Evolutionary conservation across 2,329 filamentous ascomycete species (phyloP), one percentile per base, ranked within the genome.

Genomic region (Helotiales sp.): DNA sequence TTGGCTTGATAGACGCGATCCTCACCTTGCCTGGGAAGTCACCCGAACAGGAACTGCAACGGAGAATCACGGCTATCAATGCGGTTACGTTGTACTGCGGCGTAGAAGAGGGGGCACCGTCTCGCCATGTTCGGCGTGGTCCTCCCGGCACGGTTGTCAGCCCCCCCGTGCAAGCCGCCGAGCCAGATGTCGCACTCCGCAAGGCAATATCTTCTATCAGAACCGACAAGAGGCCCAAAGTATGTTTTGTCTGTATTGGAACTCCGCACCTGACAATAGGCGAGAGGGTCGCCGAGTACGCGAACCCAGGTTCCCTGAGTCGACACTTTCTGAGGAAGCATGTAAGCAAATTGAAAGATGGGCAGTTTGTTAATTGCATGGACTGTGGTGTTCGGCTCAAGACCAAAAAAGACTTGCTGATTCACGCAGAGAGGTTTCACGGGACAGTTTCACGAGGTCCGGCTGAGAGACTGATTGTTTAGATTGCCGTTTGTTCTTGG

Each of bases 401-500:
- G 45, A 49, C 45, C 20, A 49, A 20, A 49, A 49, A 49, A 24
- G 45, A 49, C 1, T 26, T 49, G 20, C 45, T 49, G 10, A 49
- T 49, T 6, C 20, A 49, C 45, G 45, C 45, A n/a, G n/a, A n/a
- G n/a, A n/a, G n/a, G n/a, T n/a, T n/a, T n/a, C n/a, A n/a, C n/a
- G n/a, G n/a, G n/a, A 49, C 15, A 49, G 45, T 24, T 50, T 50
- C 22, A 50, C 47, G 47, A 49, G 45, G 2, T 49, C 45, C 20
- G 45, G 45, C n/a, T 24, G 45, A 49, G 45, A n/a, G 20, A 49
- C n/a, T 49, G 45, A 49, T 49, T 24, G n/a, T 49, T 13, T 50
- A 57, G 20, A 57, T 57, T 57, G 30, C 52, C 52, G 30, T 57
- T 57, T 22, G 52, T 32, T 57, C 52, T 40, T 57, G 20, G 28